Percentiles rank a stretch among this genome's conserved stretches.
phyloP scores from a whole-genome alignment of 1,284 basidiomycete genomes.

The Trametes sp. region DNA sequence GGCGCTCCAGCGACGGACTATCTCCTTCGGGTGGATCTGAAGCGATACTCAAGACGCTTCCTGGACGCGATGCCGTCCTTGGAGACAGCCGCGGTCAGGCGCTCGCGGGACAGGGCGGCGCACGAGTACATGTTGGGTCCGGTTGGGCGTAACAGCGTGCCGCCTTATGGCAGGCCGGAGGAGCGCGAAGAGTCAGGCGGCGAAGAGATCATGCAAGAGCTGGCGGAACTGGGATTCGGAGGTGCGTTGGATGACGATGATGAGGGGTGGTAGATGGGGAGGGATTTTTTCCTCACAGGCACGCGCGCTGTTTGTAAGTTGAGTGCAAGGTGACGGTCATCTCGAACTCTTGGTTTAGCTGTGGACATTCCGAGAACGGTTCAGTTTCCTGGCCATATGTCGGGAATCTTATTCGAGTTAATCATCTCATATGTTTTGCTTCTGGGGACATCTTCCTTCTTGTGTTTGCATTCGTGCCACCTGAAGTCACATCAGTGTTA shows the following conservation, averaged over 20 bases:
- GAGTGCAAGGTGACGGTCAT: too few species aligned
- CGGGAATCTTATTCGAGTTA: too few species aligned
- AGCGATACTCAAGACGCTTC: neutral
- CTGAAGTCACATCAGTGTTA: too few species aligned
- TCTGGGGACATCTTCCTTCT: too few species aligned
- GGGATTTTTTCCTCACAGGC: too few species aligned
- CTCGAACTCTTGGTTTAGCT: too few species aligned
- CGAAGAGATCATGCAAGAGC: slow-evolving; percentile 1
- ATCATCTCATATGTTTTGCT: too few species aligned
- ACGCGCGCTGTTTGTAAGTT: too few species aligned
- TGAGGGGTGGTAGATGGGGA: neutral
- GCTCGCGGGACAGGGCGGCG: neutral
- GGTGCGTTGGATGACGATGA: neutral
- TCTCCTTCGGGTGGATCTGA: neutral
- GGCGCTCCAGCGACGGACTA: neutral
- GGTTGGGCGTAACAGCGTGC: neutral
- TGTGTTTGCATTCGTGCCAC: too few species aligned
- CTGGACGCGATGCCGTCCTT: slow-evolving; percentile 5
- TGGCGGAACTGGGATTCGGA: slow-evolving; percentile 14
- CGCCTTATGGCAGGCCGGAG: neutral
- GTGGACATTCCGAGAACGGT: too few species aligned
- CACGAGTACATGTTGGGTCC: neutral
- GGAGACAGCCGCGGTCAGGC: slow-evolving; percentile 4
- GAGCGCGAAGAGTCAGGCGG: neutral
- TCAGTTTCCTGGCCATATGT: too few species aligned